Base-by-base conservation (phyloP, 371 early-diverging fungal species). In the Mortierella sp. region DNA sequence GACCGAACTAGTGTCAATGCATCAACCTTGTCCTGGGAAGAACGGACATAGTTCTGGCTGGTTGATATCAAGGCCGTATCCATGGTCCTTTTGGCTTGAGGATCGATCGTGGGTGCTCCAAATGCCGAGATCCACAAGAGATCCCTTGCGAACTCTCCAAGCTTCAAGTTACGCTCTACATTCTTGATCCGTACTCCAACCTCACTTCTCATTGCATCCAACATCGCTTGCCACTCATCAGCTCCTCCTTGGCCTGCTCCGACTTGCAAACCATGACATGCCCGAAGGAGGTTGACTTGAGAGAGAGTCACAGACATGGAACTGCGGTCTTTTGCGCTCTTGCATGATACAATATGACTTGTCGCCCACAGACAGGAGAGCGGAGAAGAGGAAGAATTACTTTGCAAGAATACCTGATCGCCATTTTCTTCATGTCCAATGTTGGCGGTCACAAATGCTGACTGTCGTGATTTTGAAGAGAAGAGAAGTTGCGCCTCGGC, bases 181-280 rank as follows among this genome's bases (percentile, higher is more conserved):
- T 81, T 81, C 46, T 71, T 75, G 58, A 81, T 81, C 45, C 81
- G 68, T 15, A 81, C 81, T 4, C 81, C 75, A 59, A 68, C 47
- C 58, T 81, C 81, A 25, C 75, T 75, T 23, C 81, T 47, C 81
- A 81, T 81, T 0, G 81, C 81, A 50, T 81, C 75, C 43, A 81
- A 37, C 19, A 81, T 72, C 14, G 70, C 66, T 23, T 69, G 62
- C 73, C 74, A 79, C 21, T 79, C 80, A 43, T 73, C 80, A 2
- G 56, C 70, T 19, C 70, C 70, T 14, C 56, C 52, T 9, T 70
- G 70, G 30, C 66, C 64, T 2, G 51, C 56, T 7, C 63, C 56
- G 6, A 64, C 56, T 25, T 73, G 66, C 3, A 79, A 56, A 1
- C 70, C 80, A 61, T 81, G 81, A 19, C 72, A 72, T 16, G 53